Evolutionary conservation across 2,329 filamentous ascomycete species (phyloP).

Genomic region (Lecanicillium sp.): DNA sequence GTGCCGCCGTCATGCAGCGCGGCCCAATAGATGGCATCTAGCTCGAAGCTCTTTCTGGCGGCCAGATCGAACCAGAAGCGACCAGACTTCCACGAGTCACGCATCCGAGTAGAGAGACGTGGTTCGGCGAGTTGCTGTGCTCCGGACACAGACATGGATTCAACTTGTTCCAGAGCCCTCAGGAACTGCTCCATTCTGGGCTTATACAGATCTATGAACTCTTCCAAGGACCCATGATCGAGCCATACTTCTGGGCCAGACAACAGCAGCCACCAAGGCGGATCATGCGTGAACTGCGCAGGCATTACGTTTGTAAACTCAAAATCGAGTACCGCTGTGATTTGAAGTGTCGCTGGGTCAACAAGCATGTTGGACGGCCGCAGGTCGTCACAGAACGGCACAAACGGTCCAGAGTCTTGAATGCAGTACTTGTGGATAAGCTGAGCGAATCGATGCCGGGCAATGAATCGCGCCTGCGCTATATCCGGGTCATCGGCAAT

Average conservation of each 20-base stretch:
- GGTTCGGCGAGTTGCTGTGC: too few relatives aligned
- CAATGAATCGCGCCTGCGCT: slow-evolving; percentile 20
- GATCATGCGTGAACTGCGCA: slow-evolving; percentile 27
- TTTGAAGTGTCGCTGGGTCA: slow-evolving; percentile 24
- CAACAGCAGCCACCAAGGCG: slow-evolving; percentile 31
- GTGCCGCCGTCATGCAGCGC: too few relatives aligned
- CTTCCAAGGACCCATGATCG: slow-evolving; percentile 11
- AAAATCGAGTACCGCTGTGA: slow-evolving; percentile 29
- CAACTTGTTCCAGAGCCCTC: slow-evolving; percentile 18
- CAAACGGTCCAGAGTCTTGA: too few relatives aligned
- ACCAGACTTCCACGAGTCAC: too few relatives aligned
- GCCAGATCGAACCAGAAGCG: too few relatives aligned
- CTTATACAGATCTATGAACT: slow-evolving; percentile 15
- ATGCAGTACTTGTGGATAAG: too few relatives aligned
- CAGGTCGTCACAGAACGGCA: slow-evolving; percentile 17
- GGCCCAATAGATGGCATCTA: too few relatives aligned
- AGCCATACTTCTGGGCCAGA: slow-evolving; percentile 17
- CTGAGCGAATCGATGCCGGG: too few relatives aligned
- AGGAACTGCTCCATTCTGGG: slow-evolving; percentile 29
- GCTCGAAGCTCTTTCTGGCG: too few relatives aligned
- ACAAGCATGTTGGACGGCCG: slow-evolving; percentile 32
- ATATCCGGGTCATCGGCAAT: slow-evolving; percentile 18
- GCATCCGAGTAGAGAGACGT: too few relatives aligned
- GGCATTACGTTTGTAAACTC: slow-evolving; percentile 35
- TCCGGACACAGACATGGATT: too few relatives aligned